phyloP scores from a whole-genome alignment of 2,329 filamentous ascomycete genomes.

The Gyromitra esculenta region DNA sequence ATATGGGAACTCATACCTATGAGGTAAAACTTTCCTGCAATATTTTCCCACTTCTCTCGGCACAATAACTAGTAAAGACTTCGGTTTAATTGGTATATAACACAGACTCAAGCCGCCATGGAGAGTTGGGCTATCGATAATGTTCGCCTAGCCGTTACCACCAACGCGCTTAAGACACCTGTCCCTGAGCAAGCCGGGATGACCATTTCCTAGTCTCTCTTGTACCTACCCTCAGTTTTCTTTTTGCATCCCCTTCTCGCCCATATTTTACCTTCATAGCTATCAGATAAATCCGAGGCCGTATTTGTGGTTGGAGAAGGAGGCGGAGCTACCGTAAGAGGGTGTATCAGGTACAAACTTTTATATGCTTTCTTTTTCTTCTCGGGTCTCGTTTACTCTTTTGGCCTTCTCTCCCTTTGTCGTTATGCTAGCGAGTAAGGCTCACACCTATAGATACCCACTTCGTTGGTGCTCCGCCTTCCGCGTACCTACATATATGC shows the following conservation, averaged over 20 bases:
- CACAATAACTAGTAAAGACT: neutral
- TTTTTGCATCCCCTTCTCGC: neutral
- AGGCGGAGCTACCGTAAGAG: neutral
- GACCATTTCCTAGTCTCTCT: constrained; percentile 10
- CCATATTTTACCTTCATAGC: neutral
- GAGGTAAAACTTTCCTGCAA: constrained; percentile 62
- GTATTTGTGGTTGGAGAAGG: constrained; percentile 1
- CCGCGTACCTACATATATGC: constrained; percentile 31
- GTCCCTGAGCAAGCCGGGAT: constrained; percentile 73
- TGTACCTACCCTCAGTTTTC: neutral
- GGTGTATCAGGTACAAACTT: constrained; percentile 11
- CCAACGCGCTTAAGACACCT: constrained; percentile 71
- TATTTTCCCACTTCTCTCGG: neutral
- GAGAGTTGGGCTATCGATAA: constrained; percentile 80
- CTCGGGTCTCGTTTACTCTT: constrained; percentile 6
- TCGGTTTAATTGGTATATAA: constrained; percentile 28
- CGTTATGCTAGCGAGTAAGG: constrained; percentile 2
- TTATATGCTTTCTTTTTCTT: constrained; percentile 5
- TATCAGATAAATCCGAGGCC: constrained; percentile 5
- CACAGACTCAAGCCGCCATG: constrained; percentile 71
- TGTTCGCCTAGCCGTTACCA: constrained; percentile 70
- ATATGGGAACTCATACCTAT: constrained; percentile 85
- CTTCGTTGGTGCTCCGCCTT: constrained; percentile 11
- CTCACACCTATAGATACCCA: constrained; percentile 14
- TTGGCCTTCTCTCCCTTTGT: neutral